These are phyloP conservation scores for Entophlyctis luteolus DNA, from an alignment of 192 early-diverging fungal genomes.

Conservation along the genomic window DNA sequence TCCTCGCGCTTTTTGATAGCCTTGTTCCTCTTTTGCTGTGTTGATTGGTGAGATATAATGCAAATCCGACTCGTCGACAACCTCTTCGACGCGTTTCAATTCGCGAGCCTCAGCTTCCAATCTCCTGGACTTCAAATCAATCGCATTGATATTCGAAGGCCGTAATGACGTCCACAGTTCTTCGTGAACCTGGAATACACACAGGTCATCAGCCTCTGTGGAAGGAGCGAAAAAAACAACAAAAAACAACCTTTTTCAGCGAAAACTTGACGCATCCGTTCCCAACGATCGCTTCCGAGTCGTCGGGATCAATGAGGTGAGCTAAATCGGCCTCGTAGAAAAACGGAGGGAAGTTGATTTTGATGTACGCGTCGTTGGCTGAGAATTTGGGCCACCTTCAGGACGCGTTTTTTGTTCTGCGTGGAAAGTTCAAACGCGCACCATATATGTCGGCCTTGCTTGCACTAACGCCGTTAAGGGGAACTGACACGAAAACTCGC, in stretches of 20 bases:
- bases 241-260: slow-evolving; percentile 42
- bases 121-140: slow-evolving; percentile 18
- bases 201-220: background rate
- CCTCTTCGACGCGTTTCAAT: slow-evolving; percentile 27
- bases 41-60: background rate
- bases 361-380: slow-evolving; percentile 51
- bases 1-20: slow-evolving; percentile 32
- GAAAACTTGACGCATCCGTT: slow-evolving; percentile 36
- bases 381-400: background rate
- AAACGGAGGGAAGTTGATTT: slow-evolving; percentile 49
- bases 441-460: slow-evolving; percentile 48
- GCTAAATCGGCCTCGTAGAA: slow-evolving; percentile 53
- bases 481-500: slow-evolving; percentile 38
- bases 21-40: slow-evolving; percentile 30
- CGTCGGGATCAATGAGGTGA: slow-evolving; percentile 30
- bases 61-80: slow-evolving; percentile 2
- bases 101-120: slow-evolving; percentile 27
- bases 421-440: slow-evolving; percentile 16
- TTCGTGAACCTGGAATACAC: slow-evolving; percentile 7
- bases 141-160: background rate
- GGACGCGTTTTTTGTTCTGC: background rate
- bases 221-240: background rate
- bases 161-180: slow-evolving; percentile 18
- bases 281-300: slow-evolving; percentile 39
- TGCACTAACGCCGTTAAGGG: slow-evolving; percentile 35